phyloP scores from a whole-genome alignment of 768 basidiomycete species.

The Podaxis mareebaensis region DNA sequence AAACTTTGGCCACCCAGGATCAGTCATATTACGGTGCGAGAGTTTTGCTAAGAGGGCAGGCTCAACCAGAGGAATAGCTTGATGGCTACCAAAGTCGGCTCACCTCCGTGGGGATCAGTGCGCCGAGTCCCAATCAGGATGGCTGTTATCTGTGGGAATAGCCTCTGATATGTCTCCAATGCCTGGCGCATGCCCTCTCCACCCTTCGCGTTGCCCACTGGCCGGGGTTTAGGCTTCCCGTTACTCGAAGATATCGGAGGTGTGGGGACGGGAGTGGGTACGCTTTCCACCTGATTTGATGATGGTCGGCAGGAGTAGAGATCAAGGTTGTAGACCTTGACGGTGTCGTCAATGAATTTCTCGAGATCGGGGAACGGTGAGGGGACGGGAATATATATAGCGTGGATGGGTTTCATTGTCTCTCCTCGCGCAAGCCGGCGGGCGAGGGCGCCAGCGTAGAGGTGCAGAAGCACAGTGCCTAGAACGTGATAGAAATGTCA shows the following conservation, averaged over 20 bases:
- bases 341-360: constrained; percentile 70
- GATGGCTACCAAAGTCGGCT: constrained; percentile 26
- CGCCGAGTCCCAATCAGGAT: constrained; percentile 89
- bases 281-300: constrained; percentile 47
- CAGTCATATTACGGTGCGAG: constrained; percentile 75
- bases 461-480: constrained; percentile 96
- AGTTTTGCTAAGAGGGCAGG: constrained; percentile 55
- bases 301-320: constrained; percentile 60
- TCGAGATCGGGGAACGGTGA: constrained; percentile 88
- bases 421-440: constrained; percentile 36
- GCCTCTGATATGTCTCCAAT: constrained; percentile 68
- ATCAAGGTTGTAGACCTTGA: constrained; percentile 69
- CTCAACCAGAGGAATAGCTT: neutral
- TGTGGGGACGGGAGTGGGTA: constrained; percentile 33
- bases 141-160: constrained; percentile 67
- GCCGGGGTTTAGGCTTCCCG: constrained; percentile 27
- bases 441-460: constrained; percentile 75
- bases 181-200: constrained; percentile 79
- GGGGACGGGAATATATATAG: constrained; percentile 87
- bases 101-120: constrained; percentile 93
- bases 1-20: constrained; percentile 86
- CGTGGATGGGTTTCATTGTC: constrained; percentile 49
- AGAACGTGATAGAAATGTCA: constrained; percentile 2
- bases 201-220: constrained; percentile 54
- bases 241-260: constrained; percentile 21